Conservation (phyloP, 352 stramenopile genomes). For the Pythium insidiosum region DNA sequence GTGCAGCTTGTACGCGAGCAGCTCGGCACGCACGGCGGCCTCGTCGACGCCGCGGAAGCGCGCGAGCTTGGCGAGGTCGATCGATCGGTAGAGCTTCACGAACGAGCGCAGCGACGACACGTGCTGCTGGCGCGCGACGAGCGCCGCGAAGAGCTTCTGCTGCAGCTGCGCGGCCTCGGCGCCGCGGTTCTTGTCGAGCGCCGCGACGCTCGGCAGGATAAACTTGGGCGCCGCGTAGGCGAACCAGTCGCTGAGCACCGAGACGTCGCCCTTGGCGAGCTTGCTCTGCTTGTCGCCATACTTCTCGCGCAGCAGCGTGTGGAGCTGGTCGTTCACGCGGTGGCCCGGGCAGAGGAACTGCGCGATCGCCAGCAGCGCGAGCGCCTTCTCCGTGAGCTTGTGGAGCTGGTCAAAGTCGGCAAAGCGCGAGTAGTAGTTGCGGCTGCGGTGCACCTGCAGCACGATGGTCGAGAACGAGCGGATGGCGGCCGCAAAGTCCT, state of each 20-base stretch:
- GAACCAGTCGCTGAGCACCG: slow-evolving; percentile 87
- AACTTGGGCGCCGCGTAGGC: slow-evolving; percentile 93
- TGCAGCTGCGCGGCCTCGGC: slow-evolving; percentile 65
- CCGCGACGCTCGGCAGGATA: slow-evolving; percentile 79
- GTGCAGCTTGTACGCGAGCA: slow-evolving; percentile 78
- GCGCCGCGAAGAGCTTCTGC: slow-evolving; percentile 83
- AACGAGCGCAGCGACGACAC: slow-evolving; percentile 91
- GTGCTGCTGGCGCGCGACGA: slow-evolving; percentile 84
- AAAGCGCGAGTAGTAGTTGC: slow-evolving; percentile 89
- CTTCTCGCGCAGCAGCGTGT: slow-evolving; percentile 90
- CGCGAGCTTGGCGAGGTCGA: slow-evolving; percentile 92
- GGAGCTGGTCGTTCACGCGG: slow-evolving; percentile 80
- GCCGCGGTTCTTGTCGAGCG: slow-evolving; percentile 50
- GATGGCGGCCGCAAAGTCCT: slow-evolving; percentile 92
- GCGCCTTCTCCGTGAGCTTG: slow-evolving; percentile 94
- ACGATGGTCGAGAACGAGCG: slow-evolving; percentile 87
- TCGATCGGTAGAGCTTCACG: slow-evolving; percentile 96
- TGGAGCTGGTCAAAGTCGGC: slow-evolving; percentile 92
- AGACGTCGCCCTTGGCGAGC: slow-evolving; percentile 75
- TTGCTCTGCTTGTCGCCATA: slow-evolving; percentile 89
- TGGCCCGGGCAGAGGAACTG: slow-evolving; percentile 86
- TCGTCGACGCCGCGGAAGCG: slow-evolving; percentile 82
- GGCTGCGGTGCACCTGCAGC: slow-evolving; percentile 82
- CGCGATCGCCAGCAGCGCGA: slow-evolving; percentile 89
- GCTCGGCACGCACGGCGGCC: slow-evolving; percentile 56